Evolutionary conservation across 1,284 basidiomycete species (phyloP), one percentile per base, ranked within the genome.

Genomic region (Ceratobasidium sp.): DNA sequence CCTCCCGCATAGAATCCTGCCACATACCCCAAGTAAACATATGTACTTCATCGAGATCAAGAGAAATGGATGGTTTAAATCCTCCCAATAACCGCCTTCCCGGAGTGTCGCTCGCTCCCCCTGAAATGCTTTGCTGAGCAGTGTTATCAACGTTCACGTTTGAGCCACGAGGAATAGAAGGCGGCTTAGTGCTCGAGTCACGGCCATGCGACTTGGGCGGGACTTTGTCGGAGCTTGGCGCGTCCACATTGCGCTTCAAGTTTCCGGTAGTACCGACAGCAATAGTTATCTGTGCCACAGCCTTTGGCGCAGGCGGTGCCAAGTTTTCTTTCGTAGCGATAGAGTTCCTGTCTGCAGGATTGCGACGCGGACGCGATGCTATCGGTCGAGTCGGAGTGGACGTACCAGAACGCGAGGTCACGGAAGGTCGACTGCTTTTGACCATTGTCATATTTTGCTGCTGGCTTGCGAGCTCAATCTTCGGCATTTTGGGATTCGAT

Each of bases 21-120:
- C 71, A 73, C 48, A 54, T 73, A 44, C 36, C 71, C 71, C 71
- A 73, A 44, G 71, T 73, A 48, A 45, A 73, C 48, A 53, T 44
- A 45, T 53, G 48, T 17, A 22, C 31, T 5, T 41, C 33, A 8
- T 60, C 47, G 29, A 73, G 36, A 44, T 50, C 19, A 36, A 51
- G 45, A 14, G 36, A 62, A 17, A 63, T 1, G 36, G 71, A 63
- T 17, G 71, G 71, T 36, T 45, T 27, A 44, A 73, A 73, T 27
- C 71, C 71, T 44, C 59, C 59, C 48, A 73, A 59, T 9, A 62
- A 50, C 36, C 51, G 48, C 22, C 62, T 29, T 50, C 24, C 44
- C n/a, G 48, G 19, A 48, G 33, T 6, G 22, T 29, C 36, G 36
- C 11, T 41, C 11, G 29, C 11, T 1, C 29, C 62, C 33, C 47